Percentiles rank a stretch among this genome's conserved stretches.
Evolutionary conservation across 148 eudicot species (phyloP).

Genomic region (Vaccinium vitisidaea): DNA sequence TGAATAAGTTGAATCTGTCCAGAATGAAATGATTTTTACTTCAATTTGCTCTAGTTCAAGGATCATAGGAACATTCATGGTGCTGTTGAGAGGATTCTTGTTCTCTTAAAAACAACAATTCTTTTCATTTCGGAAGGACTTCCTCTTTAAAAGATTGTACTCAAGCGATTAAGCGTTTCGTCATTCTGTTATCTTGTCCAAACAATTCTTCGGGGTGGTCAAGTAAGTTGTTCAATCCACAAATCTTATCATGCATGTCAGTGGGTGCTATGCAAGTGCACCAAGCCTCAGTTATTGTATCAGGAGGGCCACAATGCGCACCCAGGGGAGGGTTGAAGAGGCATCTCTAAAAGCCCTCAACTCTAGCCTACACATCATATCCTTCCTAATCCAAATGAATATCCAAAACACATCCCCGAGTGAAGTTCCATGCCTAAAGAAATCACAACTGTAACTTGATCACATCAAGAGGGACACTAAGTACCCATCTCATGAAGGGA

Average conservation of each 20-base stretch:
- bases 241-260: neutral
- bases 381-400: too few species aligned
- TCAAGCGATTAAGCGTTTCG: neutral
- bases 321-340: too few species aligned
- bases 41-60: neutral
- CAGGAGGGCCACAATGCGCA: neutral
- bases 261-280: neutral
- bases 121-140: neutral
- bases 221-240: neutral
- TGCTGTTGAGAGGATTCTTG: neutral
- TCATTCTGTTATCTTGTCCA: neutral
- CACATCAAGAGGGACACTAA: neutral
- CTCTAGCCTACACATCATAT: too few species aligned
- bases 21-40: neutral
- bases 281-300: neutral
- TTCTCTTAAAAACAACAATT: neutral
- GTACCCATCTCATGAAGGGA: neutral
- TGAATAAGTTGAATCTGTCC: neutral
- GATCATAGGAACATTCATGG: neutral
- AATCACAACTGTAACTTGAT: neutral
- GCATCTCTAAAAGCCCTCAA: too few species aligned
- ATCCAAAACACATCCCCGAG: neutral
- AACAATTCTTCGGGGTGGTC: neutral
- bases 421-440: neutral
- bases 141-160: neutral